Conservation (phyloP, 2,329 filamentous ascomycete genomes). For the Zelopaecilomyces penicillatus region DNA sequence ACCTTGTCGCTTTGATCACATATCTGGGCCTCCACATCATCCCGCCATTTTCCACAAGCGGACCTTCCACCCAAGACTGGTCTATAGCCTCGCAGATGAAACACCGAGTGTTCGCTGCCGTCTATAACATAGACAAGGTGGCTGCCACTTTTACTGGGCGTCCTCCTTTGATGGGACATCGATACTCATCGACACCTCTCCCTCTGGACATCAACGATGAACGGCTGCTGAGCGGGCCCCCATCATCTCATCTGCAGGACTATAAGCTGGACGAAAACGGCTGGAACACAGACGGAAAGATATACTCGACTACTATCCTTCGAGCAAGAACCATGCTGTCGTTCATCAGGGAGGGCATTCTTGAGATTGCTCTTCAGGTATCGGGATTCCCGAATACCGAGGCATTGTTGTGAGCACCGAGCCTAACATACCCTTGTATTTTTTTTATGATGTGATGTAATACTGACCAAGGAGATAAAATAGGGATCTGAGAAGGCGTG, state of each 20-base stretch:
- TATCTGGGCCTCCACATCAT: constrained; percentile 8
- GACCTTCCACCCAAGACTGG: constrained; percentile 2
- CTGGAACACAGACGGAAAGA: constrained; percentile 8
- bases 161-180: constrained; percentile 5
- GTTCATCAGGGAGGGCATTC: constrained; percentile 8
- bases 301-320: constrained; percentile 3
- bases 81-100: constrained; percentile 7
- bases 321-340: constrained; percentile 7
- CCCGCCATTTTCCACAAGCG: background rate
- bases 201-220: constrained; percentile 9
- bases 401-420: too few relatives aligned
- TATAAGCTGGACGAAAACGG: constrained; percentile 7
- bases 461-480: background rate
- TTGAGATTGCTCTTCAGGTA: constrained; percentile 6
- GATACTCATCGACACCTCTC: constrained; percentile 7
- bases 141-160: constrained; percentile 6
- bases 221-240: background rate
- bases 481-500: constrained; percentile 4
- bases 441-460: too few relatives aligned
- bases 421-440: too few relatives aligned
- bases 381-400: background rate
- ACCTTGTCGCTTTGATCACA: constrained; percentile 5
- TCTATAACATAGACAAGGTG: constrained; percentile 8
- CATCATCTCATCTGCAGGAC: background rate
- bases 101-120: constrained; percentile 6